Evolutionary conservation across 805 yeast genomes (phyloP).

Genomic region (Wickerhamomyces silvicola): DNA sequence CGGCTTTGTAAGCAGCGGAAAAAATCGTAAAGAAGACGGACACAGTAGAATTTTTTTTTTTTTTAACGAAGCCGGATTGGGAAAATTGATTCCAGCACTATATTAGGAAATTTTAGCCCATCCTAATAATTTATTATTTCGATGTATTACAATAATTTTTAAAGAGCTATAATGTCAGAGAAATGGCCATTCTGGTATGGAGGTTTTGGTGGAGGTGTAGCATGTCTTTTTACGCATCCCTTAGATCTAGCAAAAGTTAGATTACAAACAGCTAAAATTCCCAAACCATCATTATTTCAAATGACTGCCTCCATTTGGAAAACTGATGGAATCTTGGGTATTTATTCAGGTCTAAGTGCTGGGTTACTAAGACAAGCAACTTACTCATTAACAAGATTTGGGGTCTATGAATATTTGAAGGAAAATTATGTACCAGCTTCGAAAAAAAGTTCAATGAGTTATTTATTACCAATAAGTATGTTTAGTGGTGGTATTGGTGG

Average conservation of each 20-base stretch:
- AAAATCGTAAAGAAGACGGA: too few species aligned
- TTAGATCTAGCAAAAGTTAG: conserved; percentile 83
- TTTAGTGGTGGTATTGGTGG: conserved; percentile 83
- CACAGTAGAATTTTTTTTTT: too few species aligned
- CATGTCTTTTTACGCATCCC: conserved; percentile 71
- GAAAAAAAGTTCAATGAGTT: conserved; percentile 46
- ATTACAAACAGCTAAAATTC: conserved; percentile 66
- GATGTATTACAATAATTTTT: neutral
- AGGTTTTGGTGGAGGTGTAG: conserved; percentile 64
- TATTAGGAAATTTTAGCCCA: neutral
- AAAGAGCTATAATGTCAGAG: conserved; percentile 7
- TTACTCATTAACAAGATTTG: conserved; percentile 80
- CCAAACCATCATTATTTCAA: conserved; percentile 55
- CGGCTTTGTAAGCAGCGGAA: too few species aligned
- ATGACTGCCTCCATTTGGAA: conserved; percentile 56
- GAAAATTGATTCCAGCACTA: too few species aligned
- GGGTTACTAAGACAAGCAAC: conserved; percentile 82
- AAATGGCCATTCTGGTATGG: conserved; percentile 55
- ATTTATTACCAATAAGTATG: conserved; percentile 74
- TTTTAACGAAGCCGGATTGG: too few species aligned
- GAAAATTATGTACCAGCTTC: conserved; percentile 40
- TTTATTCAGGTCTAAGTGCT: conserved; percentile 81
- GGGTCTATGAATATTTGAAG: conserved; percentile 74
- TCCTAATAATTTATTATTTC: too few species aligned
- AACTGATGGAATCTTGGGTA: conserved; percentile 60